Evolutionary conservation across 2,329 filamentous ascomycete species (phyloP).

Genomic region (Fusarium foetens): DNA sequence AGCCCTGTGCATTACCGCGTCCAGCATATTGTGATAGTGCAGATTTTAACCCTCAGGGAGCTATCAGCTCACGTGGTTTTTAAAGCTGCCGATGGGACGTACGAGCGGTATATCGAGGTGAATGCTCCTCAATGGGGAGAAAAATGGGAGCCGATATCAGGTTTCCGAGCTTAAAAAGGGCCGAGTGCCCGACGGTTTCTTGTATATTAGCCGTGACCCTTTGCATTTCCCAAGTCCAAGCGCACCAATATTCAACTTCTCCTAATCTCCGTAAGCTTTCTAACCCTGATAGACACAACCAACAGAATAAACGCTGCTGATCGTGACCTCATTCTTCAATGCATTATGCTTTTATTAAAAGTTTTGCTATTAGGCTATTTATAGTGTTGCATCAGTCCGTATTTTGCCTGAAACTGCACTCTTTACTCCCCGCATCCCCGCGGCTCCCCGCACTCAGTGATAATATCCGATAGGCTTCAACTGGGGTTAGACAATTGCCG

Average conservation of each 20-base stretch:
- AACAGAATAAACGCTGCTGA: neutral
- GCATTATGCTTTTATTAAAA: neutral
- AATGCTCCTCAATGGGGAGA: neutral
- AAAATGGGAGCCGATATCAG: neutral
- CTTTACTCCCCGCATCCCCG: neutral
- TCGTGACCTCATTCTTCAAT: neutral
- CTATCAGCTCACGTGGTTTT: neutral
- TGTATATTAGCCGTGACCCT: neutral
- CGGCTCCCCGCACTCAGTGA: neutral
- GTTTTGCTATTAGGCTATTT: neutral
- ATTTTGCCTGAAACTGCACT: neutral
- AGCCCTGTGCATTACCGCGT: neutral
- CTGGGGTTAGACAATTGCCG: neutral
- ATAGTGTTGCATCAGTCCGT: neutral
- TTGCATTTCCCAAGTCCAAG: neutral
- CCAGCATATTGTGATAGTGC: neutral
- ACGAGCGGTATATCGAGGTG: rapidly evolving
- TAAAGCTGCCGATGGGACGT: rapidly evolving
- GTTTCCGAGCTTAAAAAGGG: neutral
- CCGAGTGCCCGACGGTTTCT: neutral
- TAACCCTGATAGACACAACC: neutral
- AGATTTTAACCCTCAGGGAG: neutral
- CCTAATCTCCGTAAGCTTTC: neutral
- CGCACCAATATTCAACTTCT: neutral
- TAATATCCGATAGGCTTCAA: neutral